Percentiles rank a stretch among this genome's conserved stretches.
Evolutionary conservation across 345 rosid genomes (phyloP).

Genomic region (Ricinus communis): DNA sequence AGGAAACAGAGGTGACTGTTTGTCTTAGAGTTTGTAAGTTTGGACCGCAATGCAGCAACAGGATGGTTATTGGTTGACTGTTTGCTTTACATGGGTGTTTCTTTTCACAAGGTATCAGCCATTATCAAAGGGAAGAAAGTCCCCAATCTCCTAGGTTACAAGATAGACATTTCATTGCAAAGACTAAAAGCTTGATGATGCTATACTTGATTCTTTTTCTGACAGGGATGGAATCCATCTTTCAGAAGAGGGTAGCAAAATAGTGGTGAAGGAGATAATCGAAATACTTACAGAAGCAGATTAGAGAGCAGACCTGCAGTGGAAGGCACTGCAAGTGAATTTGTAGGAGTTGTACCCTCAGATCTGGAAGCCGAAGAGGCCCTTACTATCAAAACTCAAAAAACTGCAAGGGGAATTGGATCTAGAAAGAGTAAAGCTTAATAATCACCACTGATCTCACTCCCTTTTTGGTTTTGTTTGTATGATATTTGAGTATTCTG

Average conservation of each 20-base stretch:
- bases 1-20: slow-evolving; percentile 12
- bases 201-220: neutral
- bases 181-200: neutral
- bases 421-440: too few relatives aligned
- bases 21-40: too few relatives aligned
- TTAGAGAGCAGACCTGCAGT: slow-evolving; percentile 63
- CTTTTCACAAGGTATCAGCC: too few relatives aligned
- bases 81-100: slow-evolving; percentile 22
- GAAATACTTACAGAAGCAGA: slow-evolving; percentile 53
- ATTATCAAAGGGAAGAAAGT: too few relatives aligned
- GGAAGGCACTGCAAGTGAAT: slow-evolving; percentile 55
- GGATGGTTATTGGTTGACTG: slow-evolving; percentile 18
- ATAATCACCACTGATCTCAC: too few relatives aligned
- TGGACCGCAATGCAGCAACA: slow-evolving; percentile 19
- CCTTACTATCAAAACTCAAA: neutral
- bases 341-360: slow-evolving; percentile 33
- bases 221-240: slow-evolving; percentile 72
- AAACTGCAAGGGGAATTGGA: neutral
- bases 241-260: slow-evolving; percentile 52
- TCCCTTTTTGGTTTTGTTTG: too few relatives aligned
- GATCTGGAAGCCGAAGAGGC: slow-evolving; percentile 2
- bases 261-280: slow-evolving; percentile 59
- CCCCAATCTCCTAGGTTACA: neutral
- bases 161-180: neutral
- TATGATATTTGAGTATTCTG: too few relatives aligned